Base-by-base conservation (phyloP, 176 grass and related monocot genomes). In the Dactylis glomerata region DNA sequence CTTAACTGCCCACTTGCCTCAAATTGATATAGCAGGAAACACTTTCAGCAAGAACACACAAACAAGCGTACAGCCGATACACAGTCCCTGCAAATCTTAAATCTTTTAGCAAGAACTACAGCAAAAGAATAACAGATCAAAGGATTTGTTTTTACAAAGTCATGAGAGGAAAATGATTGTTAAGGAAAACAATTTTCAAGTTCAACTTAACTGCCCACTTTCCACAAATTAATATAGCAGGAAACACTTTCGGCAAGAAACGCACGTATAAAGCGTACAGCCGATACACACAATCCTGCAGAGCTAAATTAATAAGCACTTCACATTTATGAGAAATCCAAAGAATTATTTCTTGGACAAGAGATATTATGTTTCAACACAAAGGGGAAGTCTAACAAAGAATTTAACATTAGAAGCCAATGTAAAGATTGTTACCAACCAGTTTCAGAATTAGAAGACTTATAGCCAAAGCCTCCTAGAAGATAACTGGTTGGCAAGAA, bases 241-340 rank as follows among this genome's bases (percentile, higher is more conserved):
- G 62, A 85, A 85, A 82, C 47, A 88, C 82, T 78, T 91, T 78
- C 82, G 28, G 82, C 61, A 73, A 52, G 68, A 85, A 72, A 88
- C 75, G 82, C 78, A 88, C 22, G 50, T 16, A 52, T 56, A 23
- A 62, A 58, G 82, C 86, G 69, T 68, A 77, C 72, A 69, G 56
- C 89, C 61, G 52, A 88, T 85, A 79, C 86, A 91, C 86, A 88
- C 77, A 58, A 76, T 88, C 85, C 89, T 85, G 89, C 89, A 41
- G 22, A 75, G n/a, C 17, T 10, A 38, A 66, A 86, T 84, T 73
- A 67, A 28, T 15, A 62, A 6, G 13, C 58, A 24, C 8, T 2
- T 26, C 11, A 58, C 23, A 12, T 58, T 58, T 26, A 10, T 24
- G n/a, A 58, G 55, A 58, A 26, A 26, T 26, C 55, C 23, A 26